Evolutionary conservation across 1,284 basidiomycete genomes (phyloP).

Genomic region (Apiotrichum mycotoxinovorans): DNA sequence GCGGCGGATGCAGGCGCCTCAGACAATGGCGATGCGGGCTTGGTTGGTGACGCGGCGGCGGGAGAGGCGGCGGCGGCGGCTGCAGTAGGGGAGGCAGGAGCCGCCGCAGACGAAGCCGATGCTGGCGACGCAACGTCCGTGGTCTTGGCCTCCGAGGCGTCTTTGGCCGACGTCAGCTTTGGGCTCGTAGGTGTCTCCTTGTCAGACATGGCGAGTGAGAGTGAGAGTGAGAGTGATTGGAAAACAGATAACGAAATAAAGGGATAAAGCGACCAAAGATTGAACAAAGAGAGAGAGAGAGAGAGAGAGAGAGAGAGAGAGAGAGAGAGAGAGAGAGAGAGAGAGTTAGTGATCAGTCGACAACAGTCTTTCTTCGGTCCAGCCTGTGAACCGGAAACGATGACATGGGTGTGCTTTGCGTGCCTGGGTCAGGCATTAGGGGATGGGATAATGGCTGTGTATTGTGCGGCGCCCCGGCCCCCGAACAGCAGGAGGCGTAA

Average conservation of each 20-base stretch:
- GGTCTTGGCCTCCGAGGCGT: neutral
- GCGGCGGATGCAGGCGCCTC: neutral
- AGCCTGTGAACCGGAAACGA: too few species aligned
- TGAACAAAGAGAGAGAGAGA: neutral
- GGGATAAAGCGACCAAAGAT: neutral
- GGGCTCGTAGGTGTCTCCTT: neutral
- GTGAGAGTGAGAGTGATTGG: neutral
- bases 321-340: neutral
- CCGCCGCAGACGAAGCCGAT: neutral
- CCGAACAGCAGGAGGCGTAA: too few species aligned
- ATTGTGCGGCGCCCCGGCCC: too few species aligned
- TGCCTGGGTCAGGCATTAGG: too few species aligned
- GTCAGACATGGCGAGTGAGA: neutral
- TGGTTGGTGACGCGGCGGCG: neutral
- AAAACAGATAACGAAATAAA: neutral
- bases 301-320: neutral
- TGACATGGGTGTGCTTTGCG: too few species aligned
- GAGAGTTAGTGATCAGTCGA: too few species aligned
- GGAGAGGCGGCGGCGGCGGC: neutral
- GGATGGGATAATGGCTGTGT: too few species aligned
- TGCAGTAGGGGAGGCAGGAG: neutral
- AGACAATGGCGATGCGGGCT: neutral
- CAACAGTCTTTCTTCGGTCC: too few species aligned
- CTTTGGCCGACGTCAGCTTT: neutral
- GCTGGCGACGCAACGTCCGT: neutral